phyloP scores from a whole-genome alignment of 106 monocot genomes.

The Dactylorhiza incarnata region DNA sequence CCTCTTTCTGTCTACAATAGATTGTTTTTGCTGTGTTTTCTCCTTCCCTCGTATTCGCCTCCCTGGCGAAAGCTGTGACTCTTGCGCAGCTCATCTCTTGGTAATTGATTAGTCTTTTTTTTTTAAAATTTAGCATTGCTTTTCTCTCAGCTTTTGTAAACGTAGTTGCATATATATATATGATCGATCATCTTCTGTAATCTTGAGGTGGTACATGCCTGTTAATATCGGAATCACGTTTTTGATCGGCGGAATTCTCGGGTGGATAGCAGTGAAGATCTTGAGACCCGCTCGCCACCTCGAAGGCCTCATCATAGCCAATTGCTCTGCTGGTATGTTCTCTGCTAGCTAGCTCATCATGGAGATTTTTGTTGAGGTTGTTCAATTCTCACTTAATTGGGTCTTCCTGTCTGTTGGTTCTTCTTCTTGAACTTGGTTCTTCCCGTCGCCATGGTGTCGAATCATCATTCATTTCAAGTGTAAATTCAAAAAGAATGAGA shows the following conservation, averaged over 20 bases:
- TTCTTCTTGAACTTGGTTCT: no score
- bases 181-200: not conserved
- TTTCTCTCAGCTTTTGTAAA: no score
- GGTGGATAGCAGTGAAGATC: conserved; percentile 69
- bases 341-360: no score
- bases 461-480: no score
- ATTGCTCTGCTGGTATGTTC: conserved; percentile 55
- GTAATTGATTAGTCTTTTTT: conserved; percentile 6
- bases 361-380: no score
- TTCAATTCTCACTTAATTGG: no score
- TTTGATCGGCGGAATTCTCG: conserved; percentile 47
- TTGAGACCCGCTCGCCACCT: conserved; percentile 44
- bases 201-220: conserved; percentile 79
- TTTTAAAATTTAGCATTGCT: not conserved
- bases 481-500: no score
- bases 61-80: conserved; percentile 43
- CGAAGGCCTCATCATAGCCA: conserved; percentile 47
- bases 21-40: conserved; percentile 44
- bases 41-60: conserved; percentile 39
- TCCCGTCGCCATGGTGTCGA: no score
- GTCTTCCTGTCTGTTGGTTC: no score
- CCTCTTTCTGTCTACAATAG: conserved; percentile 8
- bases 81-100: conserved; percentile 43
- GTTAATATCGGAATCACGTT: conserved; percentile 58
- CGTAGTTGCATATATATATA: no score